A percentile compares a stretch with the other conserved stretches of the same genome.
phyloP scores from a whole-genome alignment of 2,329 filamentous ascomycete genomes.

The Xylariaceae sp. region DNA sequence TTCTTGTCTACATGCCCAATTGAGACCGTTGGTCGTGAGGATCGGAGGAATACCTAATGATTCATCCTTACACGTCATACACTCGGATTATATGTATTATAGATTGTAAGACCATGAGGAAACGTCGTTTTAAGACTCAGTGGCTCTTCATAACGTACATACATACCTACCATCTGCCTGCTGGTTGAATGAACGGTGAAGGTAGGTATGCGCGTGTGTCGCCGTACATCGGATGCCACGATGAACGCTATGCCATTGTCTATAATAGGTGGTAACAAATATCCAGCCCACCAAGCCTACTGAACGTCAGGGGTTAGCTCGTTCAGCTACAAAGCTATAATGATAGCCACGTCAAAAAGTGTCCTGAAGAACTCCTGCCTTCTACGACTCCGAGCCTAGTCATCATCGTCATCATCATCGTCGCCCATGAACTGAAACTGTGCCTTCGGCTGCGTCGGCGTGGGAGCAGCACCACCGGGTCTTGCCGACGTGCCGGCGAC shows the following conservation, averaged over 20 bases:
- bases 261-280: neutral
- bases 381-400: constrained; percentile 1
- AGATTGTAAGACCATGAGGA: constrained; percentile 19
- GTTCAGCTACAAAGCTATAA: too few species aligned
- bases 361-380: neutral
- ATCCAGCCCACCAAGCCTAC: too few species aligned
- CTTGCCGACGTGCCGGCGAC: constrained; percentile 4
- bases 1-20: too few species aligned
- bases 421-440: constrained; percentile 54
- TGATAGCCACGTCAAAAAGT: neutral
- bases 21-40: neutral
- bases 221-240: neutral
- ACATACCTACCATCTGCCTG: neutral
- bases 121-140: neutral
- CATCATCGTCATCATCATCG: constrained; percentile 46
- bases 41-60: neutral
- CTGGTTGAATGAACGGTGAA: neutral
- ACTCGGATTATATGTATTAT: constrained; percentile 20
- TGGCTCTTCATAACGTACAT: neutral
- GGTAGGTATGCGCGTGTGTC: neutral
- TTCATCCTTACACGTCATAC: neutral
- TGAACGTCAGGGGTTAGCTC: too few species aligned
- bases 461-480: constrained; percentile 13
- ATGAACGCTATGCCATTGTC: neutral
- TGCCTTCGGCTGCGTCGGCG: constrained; percentile 35